Conservation (phyloP, 768 basidiomycete genomes). For the Serendipita indica region DNA sequence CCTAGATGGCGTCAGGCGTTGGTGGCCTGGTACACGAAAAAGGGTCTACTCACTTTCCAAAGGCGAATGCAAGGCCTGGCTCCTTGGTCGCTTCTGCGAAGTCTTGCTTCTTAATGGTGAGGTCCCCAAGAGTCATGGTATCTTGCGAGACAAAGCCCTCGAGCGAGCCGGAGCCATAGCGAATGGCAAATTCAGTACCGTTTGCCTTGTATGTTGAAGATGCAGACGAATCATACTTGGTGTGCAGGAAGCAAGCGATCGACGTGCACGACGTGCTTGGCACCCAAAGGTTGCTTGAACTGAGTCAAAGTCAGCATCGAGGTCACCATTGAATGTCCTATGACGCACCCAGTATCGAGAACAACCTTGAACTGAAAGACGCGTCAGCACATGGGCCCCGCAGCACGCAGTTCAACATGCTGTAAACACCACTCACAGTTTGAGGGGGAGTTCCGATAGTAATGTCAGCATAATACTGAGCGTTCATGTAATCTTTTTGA, state of each 20-base stretch:
- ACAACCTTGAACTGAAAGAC: conserved; percentile 71
- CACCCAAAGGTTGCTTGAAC: conserved; percentile 90
- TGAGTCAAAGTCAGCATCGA: conserved; percentile 19
- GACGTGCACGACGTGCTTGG: conserved; percentile 68
- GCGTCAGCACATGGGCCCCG: conserved; percentile 6
- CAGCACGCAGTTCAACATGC: background rate
- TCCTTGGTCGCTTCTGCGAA: conserved; percentile 95
- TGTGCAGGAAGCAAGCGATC: conserved; percentile 86
- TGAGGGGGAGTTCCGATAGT: conserved; percentile 73
- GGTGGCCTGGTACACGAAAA: conserved; percentile 9
- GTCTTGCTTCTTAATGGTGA: conserved; percentile 56
- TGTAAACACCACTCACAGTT: conserved; percentile 30
- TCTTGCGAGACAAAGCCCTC: conserved; percentile 91
- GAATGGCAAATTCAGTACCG: conserved; percentile 77
- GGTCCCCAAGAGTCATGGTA: conserved; percentile 62
- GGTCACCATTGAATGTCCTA: background rate
- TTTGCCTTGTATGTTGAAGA: conserved; percentile 85
- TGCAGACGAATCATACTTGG: conserved; percentile 68
- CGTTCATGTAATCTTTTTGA: conserved; percentile 76
- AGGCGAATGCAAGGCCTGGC: conserved; percentile 93
- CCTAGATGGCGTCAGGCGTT: conserved; percentile 26
- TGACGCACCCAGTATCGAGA: conserved; percentile 67
- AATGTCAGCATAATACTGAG: conserved; percentile 91
- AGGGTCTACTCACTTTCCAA: conserved; percentile 56
- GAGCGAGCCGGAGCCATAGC: conserved; percentile 93